phyloP scores from a whole-genome alignment of 106 monocot species.

The Narthecium ossifragum region DNA sequence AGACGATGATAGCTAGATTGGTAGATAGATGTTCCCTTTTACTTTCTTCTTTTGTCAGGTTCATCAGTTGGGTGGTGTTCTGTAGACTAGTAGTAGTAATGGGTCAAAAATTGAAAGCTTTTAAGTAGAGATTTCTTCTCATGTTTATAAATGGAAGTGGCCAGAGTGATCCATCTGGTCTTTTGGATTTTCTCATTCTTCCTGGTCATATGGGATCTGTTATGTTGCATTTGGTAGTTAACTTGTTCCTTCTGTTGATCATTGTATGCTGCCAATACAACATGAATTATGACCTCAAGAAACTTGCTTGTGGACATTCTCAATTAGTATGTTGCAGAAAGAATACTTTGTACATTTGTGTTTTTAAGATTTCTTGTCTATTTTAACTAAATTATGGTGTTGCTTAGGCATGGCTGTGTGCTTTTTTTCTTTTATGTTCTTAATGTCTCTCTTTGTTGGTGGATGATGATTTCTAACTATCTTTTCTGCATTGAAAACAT shows the following conservation, averaged over 20 bases:
- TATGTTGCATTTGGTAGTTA: background rate
- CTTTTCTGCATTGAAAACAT: too few species aligned
- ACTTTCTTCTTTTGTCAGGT: background rate
- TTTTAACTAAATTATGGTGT: background rate
- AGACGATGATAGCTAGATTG: slow-evolving; percentile 21
- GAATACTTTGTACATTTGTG: background rate
- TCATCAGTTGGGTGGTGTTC: background rate
- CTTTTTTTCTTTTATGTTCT: too few species aligned
- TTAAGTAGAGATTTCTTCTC: background rate
- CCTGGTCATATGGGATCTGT: background rate
- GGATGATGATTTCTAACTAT: background rate
- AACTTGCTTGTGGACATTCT: too few species aligned
- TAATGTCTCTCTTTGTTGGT: too few species aligned
- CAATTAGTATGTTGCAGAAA: too few species aligned
- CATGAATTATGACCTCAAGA: too few species aligned
- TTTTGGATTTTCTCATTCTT: background rate
- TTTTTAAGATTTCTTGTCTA: background rate
- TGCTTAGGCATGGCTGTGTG: background rate
- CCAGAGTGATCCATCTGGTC: background rate
- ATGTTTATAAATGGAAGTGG: background rate
- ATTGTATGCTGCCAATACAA: background rate
- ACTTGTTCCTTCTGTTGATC: background rate
- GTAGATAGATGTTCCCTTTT: background rate
- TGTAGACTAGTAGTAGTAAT: background rate
- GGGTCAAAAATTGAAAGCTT: background rate